Percentiles rank a stretch among this genome's conserved stretches.
These are phyloP conservation scores for Neurospora sp. DNA, from an alignment of 495 filamentous ascomycete species.

Conservation along the genomic window DNA sequence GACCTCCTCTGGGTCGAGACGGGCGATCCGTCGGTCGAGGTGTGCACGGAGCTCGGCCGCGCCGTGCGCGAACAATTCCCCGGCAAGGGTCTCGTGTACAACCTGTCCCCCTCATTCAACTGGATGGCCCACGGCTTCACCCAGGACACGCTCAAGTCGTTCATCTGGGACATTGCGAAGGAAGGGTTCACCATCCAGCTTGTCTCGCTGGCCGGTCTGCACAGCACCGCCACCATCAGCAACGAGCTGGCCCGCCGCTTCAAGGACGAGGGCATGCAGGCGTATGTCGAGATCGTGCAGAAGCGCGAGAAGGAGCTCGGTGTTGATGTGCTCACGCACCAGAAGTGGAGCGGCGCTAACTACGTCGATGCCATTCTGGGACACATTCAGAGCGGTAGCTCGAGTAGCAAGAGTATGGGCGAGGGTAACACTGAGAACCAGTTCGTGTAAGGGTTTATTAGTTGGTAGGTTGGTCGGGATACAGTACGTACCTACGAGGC, in stretches of 20 bases:
- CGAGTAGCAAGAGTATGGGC: slow-evolving; percentile 71
- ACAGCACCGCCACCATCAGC: slow-evolving; percentile 80
- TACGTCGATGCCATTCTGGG: slow-evolving; percentile 93
- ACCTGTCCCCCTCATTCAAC: slow-evolving; percentile 92
- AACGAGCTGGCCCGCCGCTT: slow-evolving; percentile 73
- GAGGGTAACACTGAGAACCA: slow-evolving; percentile 68
- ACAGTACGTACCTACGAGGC: background rate
- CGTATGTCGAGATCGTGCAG: slow-evolving; percentile 89
- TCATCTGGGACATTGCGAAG: slow-evolving; percentile 91
- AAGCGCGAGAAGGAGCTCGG: slow-evolving; percentile 81
- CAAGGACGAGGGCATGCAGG: slow-evolving; percentile 87
- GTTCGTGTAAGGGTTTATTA: slow-evolving; percentile 25
- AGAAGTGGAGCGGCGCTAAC: slow-evolving; percentile 92
- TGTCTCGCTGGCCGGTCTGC: slow-evolving; percentile 81
- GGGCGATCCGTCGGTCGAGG: slow-evolving; percentile 70
- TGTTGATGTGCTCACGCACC: slow-evolving; percentile 91
- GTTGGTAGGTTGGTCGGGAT: background rate
- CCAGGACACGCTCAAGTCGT: slow-evolving; percentile 64
- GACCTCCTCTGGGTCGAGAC: slow-evolving; percentile 98
- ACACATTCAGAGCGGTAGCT: slow-evolving; percentile 84
- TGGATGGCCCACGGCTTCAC: slow-evolving; percentile 94
- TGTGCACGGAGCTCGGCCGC: slow-evolving; percentile 61
- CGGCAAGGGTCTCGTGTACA: slow-evolving; percentile 89
- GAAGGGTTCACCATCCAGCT: slow-evolving; percentile 92
- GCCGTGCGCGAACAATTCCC: slow-evolving; percentile 58